phyloP scores from a whole-genome alignment of 2,329 filamentous ascomycete species.

The Mycocentrospora acerina region DNA sequence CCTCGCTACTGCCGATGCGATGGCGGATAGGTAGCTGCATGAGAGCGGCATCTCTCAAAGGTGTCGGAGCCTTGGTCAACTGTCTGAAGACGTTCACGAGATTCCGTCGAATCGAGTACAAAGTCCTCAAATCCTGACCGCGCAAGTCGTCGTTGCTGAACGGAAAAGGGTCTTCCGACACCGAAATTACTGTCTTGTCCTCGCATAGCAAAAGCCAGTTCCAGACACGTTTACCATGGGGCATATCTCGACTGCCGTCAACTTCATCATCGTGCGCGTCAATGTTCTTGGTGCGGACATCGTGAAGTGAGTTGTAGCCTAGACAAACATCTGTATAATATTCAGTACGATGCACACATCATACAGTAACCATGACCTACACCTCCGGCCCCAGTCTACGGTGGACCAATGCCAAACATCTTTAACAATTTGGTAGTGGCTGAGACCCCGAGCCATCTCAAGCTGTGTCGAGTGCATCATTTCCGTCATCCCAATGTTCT shows the following conservation, averaged over 20 bases:
- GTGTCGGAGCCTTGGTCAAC: constrained; percentile 56
- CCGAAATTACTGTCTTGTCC: constrained; percentile 71
- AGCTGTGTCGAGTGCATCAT: constrained; percentile 40
- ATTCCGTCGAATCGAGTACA: constrained; percentile 58
- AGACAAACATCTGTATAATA: constrained; percentile 62
- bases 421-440: constrained; percentile 63
- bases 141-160: constrained; percentile 40
- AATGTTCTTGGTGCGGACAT: constrained; percentile 32
- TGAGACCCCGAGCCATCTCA: constrained; percentile 43
- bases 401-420: constrained; percentile 77
- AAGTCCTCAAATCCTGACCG: constrained; percentile 48
- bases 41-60: constrained; percentile 42
- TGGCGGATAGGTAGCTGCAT: constrained; percentile 49
- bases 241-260: constrained; percentile 41
- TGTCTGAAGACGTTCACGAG: constrained; percentile 63
- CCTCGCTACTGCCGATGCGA: constrained; percentile 47
- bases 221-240: constrained; percentile 61
- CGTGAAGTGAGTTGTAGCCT: constrained; percentile 68
- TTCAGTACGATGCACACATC: constrained; percentile 7
- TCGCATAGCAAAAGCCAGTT: constrained; percentile 71
- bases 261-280: constrained; percentile 30
- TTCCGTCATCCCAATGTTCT: constrained; percentile 39
- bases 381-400: constrained; percentile 67
- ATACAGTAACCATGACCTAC: constrained; percentile 44
- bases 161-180: constrained; percentile 62